These are phyloP conservation scores for Glycine latifolia DNA, from an alignment of 306 rosid species.

Conservation along the genomic window DNA sequence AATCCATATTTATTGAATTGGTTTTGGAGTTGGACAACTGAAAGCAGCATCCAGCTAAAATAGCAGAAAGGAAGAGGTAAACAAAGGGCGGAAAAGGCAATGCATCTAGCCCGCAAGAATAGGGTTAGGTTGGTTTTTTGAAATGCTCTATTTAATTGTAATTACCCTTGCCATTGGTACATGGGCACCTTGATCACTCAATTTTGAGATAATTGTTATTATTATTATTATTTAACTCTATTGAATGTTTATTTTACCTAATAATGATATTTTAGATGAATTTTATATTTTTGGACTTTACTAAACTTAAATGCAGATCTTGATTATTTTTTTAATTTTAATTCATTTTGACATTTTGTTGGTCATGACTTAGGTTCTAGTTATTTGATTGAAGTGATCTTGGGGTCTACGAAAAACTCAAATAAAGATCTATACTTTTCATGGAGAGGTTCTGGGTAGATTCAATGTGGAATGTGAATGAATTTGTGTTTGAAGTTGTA, in stretches of 20 bases:
- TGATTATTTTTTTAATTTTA: no score
- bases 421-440: no score
- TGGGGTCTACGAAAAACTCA: no score
- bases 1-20: background rate
- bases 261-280: no score
- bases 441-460: no score
- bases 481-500: no score
- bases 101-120: background rate
- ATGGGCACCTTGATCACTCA: background rate
- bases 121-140: background rate
- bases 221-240: background rate
- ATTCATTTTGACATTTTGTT: no score
- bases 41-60: background rate
- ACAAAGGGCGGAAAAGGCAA: slow-evolving; percentile 12
- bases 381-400: background rate
- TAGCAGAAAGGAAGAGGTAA: background rate
- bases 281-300: background rate
- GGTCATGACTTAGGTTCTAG: background rate
- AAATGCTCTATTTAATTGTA: background rate
- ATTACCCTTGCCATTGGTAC: no score
- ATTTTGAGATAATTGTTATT: background rate
- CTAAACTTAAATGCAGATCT: background rate
- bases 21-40: background rate
- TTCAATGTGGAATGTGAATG: no score
- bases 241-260: no score